Conservation (phyloP, 2,329 filamentous ascomycete genomes). For the Helminthosporium solani region DNA sequence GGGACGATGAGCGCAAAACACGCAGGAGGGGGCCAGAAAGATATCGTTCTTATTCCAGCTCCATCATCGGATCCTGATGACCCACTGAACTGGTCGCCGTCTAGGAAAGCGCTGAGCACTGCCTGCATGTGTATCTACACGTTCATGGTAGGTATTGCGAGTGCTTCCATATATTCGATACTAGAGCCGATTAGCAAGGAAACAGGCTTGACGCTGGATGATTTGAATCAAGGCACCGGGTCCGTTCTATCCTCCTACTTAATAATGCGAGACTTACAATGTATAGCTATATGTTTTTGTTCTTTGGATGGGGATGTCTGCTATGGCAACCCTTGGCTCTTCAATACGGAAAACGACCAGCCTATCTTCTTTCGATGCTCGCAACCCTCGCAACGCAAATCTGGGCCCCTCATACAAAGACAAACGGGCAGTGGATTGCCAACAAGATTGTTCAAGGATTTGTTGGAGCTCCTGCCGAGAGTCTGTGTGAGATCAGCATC, state of each 20-base stretch:
- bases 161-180: conserved; percentile 53
- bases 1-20: conserved; percentile 41
- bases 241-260: conserved; percentile 1
- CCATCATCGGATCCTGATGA: conserved; percentile 39
- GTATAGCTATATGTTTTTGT: conserved; percentile 50
- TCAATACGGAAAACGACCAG: conserved; percentile 53
- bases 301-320: conserved; percentile 54
- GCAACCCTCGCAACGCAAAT: conserved; percentile 45
- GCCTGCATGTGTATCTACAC: conserved; percentile 50
- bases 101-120: conserved; percentile 25
- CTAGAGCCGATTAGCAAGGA: conserved; percentile 50
- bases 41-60: conserved; percentile 46
- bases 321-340: conserved; percentile 57
- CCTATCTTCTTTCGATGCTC: conserved; percentile 49
- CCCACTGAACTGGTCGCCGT: conserved; percentile 37
- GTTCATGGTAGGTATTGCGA: conserved; percentile 51
- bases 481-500: conserved; percentile 50
- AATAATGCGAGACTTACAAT: background rate
- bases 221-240: conserved; percentile 53
- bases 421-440: conserved; percentile 50
- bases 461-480: conserved; percentile 51
- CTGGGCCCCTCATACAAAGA: conserved; percentile 38
- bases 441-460: conserved; percentile 52
- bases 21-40: conserved; percentile 35
- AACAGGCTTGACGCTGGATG: conserved; percentile 48